Conservation (phyloP, 208 protist species). For the Acanthamoeba quina region DNA sequence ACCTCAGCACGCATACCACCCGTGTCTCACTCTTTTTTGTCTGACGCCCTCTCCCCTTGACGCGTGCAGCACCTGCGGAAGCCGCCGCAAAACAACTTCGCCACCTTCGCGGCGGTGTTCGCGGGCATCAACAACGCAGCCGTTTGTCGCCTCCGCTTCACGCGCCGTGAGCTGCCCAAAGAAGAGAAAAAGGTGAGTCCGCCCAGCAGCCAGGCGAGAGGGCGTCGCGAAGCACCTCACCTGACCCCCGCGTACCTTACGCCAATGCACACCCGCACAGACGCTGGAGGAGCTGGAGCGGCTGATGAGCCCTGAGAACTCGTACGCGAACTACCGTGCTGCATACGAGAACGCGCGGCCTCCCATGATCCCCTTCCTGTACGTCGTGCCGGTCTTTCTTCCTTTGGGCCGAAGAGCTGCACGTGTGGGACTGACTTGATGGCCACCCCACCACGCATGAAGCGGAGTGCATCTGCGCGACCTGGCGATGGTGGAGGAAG, state of each 20-base stretch:
- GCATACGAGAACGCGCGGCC: background rate
- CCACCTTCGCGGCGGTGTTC: constrained; percentile 16
- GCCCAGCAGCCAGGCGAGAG: too few species aligned
- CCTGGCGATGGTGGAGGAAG: constrained; percentile 53
- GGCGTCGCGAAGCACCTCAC: too few species aligned
- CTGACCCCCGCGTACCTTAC: too few species aligned
- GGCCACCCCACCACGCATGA: too few species aligned
- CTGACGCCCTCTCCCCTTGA: background rate
- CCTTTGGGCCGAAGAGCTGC: too few species aligned
- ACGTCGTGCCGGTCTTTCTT: background rate
- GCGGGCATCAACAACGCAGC: constrained; percentile 27
- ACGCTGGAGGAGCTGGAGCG: constrained; percentile 52
- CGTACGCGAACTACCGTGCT: constrained; percentile 34
- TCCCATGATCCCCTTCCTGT: constrained; percentile 53
- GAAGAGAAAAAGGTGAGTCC: constrained; percentile 14
- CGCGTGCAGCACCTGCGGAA: constrained; percentile 9
- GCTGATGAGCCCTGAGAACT: constrained; percentile 55
- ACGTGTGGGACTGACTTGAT: too few species aligned
- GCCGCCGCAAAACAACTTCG: constrained; percentile 42
- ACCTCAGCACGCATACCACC: background rate
- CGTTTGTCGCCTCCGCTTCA: constrained; percentile 42
- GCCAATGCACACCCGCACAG: too few species aligned
- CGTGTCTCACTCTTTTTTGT: background rate
- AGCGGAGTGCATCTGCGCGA: constrained; percentile 50
- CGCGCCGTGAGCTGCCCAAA: constrained; percentile 3